Base-by-base conservation (phyloP, 2,329 filamentous ascomycete genomes). In the Fusarium haematococcum region DNA sequence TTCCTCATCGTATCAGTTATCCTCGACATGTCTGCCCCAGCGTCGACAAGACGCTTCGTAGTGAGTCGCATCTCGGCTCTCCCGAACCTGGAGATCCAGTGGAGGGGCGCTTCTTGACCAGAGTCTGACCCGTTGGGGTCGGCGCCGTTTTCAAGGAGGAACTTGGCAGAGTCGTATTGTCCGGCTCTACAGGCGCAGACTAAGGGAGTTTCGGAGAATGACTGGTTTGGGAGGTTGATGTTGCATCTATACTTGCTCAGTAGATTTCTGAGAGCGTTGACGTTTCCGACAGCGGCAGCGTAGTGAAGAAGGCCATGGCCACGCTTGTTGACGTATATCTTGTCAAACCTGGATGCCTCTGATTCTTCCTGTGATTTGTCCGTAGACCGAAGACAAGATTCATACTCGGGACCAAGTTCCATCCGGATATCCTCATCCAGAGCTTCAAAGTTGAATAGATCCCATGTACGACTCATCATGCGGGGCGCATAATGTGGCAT, bases 241-340 rank as follows among this genome's bases (percentile, higher is more conserved):
- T 65, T 32, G 39, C 50, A 65, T 48, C 11, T 45, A 30, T 58
- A 65, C 8, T 58, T 65, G 11, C 10, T 18, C 2, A 58, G 20
- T 2, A 65, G 30, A 8, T 65, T 14, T 6, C 56, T 32, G n/a
- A 65, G 30, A 30, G 62, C 52, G 5, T 45, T 58, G 27, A 48
- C 37, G 6, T 65, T 48, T 3, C 39, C 62, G 10, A 45, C 7
- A 3, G 62, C 35, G 16, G 62, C 62, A 9, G 62, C 62, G 7
- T 58, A 58, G 20, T 65, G 62, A 7, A 65, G 39, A 23, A 58
- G 30, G 10, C 62, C 52, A 10, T 65, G 62, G 1, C 62, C 62
- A 11, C 62, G 32, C 20, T 48, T 11, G 30, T 65, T 65, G 27
- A 65, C 52, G n/a, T 58, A 65, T 20, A 65, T 65, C n/a, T 58